Base-by-base conservation (phyloP, 75 land plant species). In the Picea sitchensis region DNA sequence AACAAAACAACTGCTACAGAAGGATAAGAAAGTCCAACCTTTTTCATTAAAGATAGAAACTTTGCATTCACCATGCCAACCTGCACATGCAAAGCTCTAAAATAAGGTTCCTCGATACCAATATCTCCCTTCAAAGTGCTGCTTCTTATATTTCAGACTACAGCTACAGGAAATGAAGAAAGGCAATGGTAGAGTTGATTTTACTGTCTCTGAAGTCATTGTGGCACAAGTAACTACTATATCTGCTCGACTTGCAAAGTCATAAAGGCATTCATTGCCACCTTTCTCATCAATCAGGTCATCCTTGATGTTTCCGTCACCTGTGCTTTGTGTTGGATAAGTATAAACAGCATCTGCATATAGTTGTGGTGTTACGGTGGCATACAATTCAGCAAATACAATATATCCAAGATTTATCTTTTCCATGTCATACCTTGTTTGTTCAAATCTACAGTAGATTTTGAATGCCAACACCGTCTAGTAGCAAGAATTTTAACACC, bases 401-500 rank as follows among this genome's bases (percentile, higher is more conserved):
- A 71, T 7, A 38, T 71, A 71, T 41, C 23, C 51, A 71, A 67
- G 21, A 21, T 41, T 9, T 4, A 20, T 71, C 76, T 36, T 58
- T 47, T 58, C 20, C 36, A 20, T 0, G 3, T 7, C 71, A 68
- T 84, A 90, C 92, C 89, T 82, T 78, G 73, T 7, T 64, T 56
- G 58, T 77, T 75, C 58, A 13, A 34, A 59, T 75, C 57, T 56
- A n/a, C 32, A 56, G 73, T 21, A 3, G 59, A 65, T 67, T 82
- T 60, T 61, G 79, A 71, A 9, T 44, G 12, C 98, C 98, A 95
- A 12, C 86, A 83, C 54, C 94, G 73, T 85, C 89, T 93, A 23
- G 89, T 88, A 56, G 96, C 98, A 77, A 93, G 86, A 79, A 95
- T 84, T 84, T 78, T 82, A 17, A 95, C 98, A 75, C 99, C 99